Conservation (phyloP, 1,284 basidiomycete genomes). For the Rhodotorula mucilaginosa region DNA sequence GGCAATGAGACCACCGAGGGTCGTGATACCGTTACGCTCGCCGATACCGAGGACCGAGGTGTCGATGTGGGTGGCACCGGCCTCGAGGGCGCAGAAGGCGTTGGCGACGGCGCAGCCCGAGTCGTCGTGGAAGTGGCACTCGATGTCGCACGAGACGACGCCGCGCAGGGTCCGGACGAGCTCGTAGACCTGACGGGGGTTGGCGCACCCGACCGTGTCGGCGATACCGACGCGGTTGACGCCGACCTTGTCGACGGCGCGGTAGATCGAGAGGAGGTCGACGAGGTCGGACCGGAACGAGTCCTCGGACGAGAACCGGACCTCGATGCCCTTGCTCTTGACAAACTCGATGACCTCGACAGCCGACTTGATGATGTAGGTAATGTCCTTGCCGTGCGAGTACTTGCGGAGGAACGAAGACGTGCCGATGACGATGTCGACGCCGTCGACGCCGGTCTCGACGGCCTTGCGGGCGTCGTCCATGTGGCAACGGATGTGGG, state of each 20-base stretch:
- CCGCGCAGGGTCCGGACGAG: constrained; percentile 93
- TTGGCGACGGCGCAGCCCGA: constrained; percentile 93
- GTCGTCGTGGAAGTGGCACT: constrained; percentile 98
- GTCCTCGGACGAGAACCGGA: constrained; percentile 99
- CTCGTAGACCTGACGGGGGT: constrained; percentile 98
- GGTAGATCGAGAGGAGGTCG: constrained; percentile 97
- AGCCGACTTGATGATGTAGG: constrained; percentile 93
- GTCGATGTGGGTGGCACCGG: constrained; percentile 98
- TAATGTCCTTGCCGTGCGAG: constrained; percentile 99
- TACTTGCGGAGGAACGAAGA: constrained; percentile 98
- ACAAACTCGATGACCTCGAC: constrained; percentile 99
- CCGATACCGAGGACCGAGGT: constrained; percentile 93
- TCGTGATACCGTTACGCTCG: constrained; percentile 98
- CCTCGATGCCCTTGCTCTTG: constrained; percentile 99
- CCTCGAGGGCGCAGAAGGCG: constrained; percentile 96
- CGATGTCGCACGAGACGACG: constrained; percentile 94
- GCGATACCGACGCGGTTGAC: constrained; percentile 99
- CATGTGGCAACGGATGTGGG: constrained; percentile 99
- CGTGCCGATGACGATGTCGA: constrained; percentile 98
- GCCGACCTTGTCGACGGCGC: constrained; percentile 99
- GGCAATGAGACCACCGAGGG: constrained; percentile 93
- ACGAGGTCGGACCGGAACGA: constrained; percentile 99
- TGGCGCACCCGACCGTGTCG: constrained; percentile 98
- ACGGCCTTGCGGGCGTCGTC: constrained; percentile 98
- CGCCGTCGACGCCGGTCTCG: constrained; percentile 98